Evolutionary conservation across 495 filamentous ascomycete species (phyloP).

Genomic region (Platismatia glauca): DNA sequence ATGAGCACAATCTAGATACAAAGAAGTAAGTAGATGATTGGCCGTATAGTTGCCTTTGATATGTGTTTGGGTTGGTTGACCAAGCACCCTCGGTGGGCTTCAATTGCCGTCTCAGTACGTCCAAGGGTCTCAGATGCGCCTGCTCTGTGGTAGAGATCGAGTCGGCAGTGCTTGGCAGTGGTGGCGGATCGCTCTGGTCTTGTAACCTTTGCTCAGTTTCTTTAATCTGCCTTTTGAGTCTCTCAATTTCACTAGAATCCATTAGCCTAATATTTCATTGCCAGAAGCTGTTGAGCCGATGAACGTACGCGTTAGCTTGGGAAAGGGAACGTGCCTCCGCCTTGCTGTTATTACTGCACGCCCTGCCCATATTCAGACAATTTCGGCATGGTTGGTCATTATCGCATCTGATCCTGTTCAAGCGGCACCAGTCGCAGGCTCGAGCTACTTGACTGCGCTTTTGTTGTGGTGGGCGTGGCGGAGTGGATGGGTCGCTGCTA

Average conservation of each 20-base stretch:
- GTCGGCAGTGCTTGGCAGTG: neutral
- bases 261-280: too few relatives aligned
- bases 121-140: slow-evolving; percentile 12
- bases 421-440: slow-evolving; percentile 43
- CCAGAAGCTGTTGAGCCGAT: too few relatives aligned
- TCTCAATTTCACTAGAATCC: too few relatives aligned
- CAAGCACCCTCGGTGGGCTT: slow-evolving; percentile 25
- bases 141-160: neutral
- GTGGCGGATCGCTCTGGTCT: neutral
- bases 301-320: slow-evolving; percentile 28
- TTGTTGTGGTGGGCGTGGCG: neutral
- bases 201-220: slow-evolving; percentile 34
- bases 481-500: neutral
- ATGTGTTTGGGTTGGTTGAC: slow-evolving; percentile 8
- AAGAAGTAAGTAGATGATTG: slow-evolving; percentile 30
- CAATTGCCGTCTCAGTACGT: slow-evolving; percentile 8
- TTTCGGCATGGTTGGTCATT: slow-evolving; percentile 37
- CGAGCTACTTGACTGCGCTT: slow-evolving; percentile 37
- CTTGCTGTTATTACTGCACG: slow-evolving; percentile 32
- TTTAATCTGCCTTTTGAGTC: too few relatives aligned
- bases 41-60: slow-evolving; percentile 27
- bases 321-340: slow-evolving; percentile 31
- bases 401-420: slow-evolving; percentile 42
- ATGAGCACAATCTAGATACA: slow-evolving; percentile 25
- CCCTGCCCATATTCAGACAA: slow-evolving; percentile 33